Percentiles rank a stretch among this genome's conserved stretches.
Conservation (phyloP, 1,284 basidiomycete genomes). For the Melampsora americana region DNA sequence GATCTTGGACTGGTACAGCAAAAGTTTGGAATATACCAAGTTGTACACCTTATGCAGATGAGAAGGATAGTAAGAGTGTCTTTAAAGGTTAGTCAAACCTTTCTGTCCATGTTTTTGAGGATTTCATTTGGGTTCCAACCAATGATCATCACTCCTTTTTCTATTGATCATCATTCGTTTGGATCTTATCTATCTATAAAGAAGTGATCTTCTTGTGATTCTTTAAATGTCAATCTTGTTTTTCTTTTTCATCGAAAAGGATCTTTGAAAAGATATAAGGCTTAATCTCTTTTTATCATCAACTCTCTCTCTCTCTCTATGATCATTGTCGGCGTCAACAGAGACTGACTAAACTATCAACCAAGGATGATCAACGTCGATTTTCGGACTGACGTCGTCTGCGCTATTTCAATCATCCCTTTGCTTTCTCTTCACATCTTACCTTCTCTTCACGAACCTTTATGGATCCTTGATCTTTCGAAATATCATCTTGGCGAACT, state of each 20-base stretch:
- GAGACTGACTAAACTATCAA: too few species aligned
- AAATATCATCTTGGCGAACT: conserved; percentile 1
- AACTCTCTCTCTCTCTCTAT: conserved; percentile 25
- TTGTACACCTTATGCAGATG: conserved; percentile 48
- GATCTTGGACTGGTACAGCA: conserved; percentile 89
- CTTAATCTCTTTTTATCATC: not conserved
- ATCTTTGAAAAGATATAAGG: not conserved
- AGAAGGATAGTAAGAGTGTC: conserved; percentile 41
- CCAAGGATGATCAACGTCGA: not conserved
- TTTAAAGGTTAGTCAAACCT: conserved; percentile 37
- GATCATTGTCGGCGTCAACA: too few species aligned
- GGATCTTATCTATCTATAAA: too few species aligned
- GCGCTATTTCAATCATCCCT: conserved; percentile 13
- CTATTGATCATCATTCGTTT: not conserved
- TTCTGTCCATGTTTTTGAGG: not conserved
- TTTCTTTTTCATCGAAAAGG: not conserved
- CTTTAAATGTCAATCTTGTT: not conserved
- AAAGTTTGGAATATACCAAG: conserved; percentile 93
- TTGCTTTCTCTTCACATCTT: not conserved
- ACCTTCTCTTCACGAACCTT: not conserved
- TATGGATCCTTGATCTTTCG: not conserved
- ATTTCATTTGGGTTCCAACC: not conserved
- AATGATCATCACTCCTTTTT: not conserved
- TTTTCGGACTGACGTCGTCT: conserved; percentile 41
- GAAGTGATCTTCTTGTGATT: not conserved